Percentiles rank a stretch among this genome's conserved stretches.
phyloP scores from a whole-genome alignment of 2,329 filamentous ascomycete genomes.

The Emmonsiellopsis sp. region DNA sequence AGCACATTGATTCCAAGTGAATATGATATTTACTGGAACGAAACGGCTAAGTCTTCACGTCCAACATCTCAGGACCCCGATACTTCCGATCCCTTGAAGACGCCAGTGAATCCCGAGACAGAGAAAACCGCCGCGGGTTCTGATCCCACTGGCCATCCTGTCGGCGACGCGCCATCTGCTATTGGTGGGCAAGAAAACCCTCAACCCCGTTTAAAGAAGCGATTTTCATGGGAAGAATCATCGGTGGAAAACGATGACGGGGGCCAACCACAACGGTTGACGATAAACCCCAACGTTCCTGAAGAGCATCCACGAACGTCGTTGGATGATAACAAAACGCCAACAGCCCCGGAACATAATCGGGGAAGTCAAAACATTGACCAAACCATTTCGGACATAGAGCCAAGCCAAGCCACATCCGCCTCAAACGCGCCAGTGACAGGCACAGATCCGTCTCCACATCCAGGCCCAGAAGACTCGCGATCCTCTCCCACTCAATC shows the following conservation, averaged over 20 bases:
- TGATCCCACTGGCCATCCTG: not conserved
- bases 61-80: too few relatives aligned
- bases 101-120: not conserved
- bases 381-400: not conserved
- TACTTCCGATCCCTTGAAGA: too few relatives aligned
- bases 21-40: conserved; percentile 30
- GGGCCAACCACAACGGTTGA: not conserved
- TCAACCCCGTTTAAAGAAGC: conserved; percentile 24
- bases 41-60: not conserved
- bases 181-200: conserved; percentile 7
- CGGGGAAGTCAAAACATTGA: not conserved
- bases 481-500: not conserved
- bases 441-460: not conserved
- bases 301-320: not conserved
- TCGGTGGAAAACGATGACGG: conserved; percentile 10
- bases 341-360: not conserved
- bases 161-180: not conserved
- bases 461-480: not conserved
- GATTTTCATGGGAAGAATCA: conserved; percentile 35
- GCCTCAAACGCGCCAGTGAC: not conserved
- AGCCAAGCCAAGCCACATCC: not conserved
- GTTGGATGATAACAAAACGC: not conserved
- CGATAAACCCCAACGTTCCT: not conserved
- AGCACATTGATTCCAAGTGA: conserved; percentile 25
- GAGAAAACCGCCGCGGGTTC: not conserved